A percentile compares a stretch with the other conserved stretches of the same genome.
These are phyloP conservation scores for Zhuliangozyma blackwelliae DNA, from an alignment of 1,139 yeast species.

Conservation along the genomic window DNA sequence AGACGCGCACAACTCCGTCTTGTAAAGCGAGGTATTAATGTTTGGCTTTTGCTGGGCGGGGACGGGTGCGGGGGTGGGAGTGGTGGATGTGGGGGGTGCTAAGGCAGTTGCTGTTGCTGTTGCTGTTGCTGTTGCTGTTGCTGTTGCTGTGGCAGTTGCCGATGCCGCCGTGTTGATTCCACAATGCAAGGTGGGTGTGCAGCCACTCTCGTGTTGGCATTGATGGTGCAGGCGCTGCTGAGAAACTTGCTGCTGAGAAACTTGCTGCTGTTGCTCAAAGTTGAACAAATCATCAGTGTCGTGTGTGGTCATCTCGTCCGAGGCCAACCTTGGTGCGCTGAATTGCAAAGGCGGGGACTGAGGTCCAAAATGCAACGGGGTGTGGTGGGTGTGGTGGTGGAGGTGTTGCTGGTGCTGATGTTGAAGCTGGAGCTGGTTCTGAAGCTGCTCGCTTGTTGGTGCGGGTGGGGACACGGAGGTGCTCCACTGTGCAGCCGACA, in stretches of 20 bases:
- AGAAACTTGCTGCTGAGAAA: slow-evolving; percentile 7
- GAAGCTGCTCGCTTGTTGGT: neutral
- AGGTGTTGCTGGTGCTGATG: neutral
- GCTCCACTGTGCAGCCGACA: neutral
- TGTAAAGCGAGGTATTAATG: slow-evolving; percentile 72
- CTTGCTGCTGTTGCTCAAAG: slow-evolving; percentile 19
- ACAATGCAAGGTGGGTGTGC: no score
- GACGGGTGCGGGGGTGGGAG: slow-evolving; percentile 1
- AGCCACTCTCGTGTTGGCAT: no score
- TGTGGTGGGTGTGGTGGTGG: slow-evolving; percentile 1
- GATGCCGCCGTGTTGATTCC: neutral
- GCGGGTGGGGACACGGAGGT: neutral
- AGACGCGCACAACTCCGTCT: slow-evolving; percentile 85
- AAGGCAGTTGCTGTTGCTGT: neutral
- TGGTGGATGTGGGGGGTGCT: neutral
- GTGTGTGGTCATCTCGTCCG: neutral
- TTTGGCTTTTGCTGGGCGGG: slow-evolving; percentile 1
- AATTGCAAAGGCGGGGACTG: neutral
- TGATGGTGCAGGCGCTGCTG: no score
- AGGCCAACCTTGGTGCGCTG: neutral
- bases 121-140: neutral
- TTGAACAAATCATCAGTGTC: slow-evolving; percentile 20
- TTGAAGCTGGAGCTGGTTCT: no score
- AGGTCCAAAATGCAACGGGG: neutral
- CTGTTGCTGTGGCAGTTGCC: neutral